Evolutionary conservation across 257 asterid genomes (phyloP).

Genomic region (Gentiana macrophylla): DNA sequence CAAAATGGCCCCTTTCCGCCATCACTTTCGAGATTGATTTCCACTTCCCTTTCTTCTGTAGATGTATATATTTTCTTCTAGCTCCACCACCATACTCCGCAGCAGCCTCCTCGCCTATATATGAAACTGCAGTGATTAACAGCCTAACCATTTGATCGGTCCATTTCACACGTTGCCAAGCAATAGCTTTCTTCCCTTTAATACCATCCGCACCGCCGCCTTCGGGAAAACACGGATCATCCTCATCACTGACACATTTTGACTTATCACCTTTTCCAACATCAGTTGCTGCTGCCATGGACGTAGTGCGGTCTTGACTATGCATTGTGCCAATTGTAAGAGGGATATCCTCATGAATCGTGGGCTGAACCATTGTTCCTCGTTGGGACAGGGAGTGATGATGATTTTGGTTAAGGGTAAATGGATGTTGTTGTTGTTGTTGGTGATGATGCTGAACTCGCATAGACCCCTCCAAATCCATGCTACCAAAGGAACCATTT

Average conservation of each 20-base stretch:
- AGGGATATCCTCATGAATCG: constrained; percentile 43
- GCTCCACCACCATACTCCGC: background rate
- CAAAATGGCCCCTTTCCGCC: constrained; percentile 34
- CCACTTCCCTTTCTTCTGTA: constrained; percentile 39
- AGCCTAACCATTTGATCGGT: constrained; percentile 41
- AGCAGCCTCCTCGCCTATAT: constrained; percentile 13
- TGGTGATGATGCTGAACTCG: constrained; percentile 28
- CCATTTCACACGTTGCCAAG: constrained; percentile 60
- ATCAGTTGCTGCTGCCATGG: constrained; percentile 14
- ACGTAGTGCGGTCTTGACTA: constrained; percentile 29
- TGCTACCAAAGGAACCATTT: constrained; percentile 33
- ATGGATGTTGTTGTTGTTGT: constrained; percentile 21
- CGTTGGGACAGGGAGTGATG: constrained; percentile 19
- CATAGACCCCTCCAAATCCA: constrained; percentile 40
- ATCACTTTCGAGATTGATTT: constrained; percentile 32
- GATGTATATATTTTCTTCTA: constrained; percentile 1
- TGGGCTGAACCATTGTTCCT: constrained; percentile 30
- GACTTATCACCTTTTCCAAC: constrained; percentile 33
- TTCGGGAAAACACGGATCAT: constrained; percentile 48
- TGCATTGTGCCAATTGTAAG: constrained; percentile 38
- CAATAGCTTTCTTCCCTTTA: constrained; percentile 46
- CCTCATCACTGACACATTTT: constrained; percentile 57
- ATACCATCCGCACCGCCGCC: constrained; percentile 26
- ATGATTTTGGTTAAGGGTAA: constrained; percentile 18
- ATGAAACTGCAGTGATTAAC: constrained; percentile 39